Evolutionary conservation across 345 rosid species (phyloP), one percentile per base, ranked within the genome.

Genomic region (Populus simonii): DNA sequence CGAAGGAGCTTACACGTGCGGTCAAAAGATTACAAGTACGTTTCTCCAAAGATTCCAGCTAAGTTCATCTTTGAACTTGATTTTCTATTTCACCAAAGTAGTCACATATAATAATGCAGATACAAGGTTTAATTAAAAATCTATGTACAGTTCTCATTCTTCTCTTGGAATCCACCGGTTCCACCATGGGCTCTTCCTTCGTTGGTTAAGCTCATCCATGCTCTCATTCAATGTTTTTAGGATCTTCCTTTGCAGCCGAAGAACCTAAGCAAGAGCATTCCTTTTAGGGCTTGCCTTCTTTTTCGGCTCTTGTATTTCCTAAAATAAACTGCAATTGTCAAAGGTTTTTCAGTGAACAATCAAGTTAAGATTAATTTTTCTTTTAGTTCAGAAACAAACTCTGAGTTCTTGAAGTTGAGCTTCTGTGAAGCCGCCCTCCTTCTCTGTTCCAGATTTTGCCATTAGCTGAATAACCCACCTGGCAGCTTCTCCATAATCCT

Each of bases 361-460:
- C 29, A 23, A 69, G 43, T 18, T 38, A 71, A 49, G 17, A 25
- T 65, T 27, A 66, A 57, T 49, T 35, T 68, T 13, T n/a, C 8
- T 59, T 55, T 16, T 61, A 57, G 81, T 45, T 79, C 20, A 31
- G 66, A 68, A 23, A 86, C 92, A 33, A 80, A 95, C 96, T 85
- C 81, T 86, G 31, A 94, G 90, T 38, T 91, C 93, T 76, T 87
- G 97, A 73, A 96, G 96, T 82, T 92, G 97, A 13, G 93, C 97
- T 89, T 96, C 98, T 1, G 99, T 93, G 83, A 96, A 93, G 77
- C 99, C 97, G 0, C 99, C 97, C 33, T 90, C 97, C 84, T 90
- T 92, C 78, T 90, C 86, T 31, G 97, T 91, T 75, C 99, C 99
- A 9, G 97, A 91, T 83, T 78, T 96, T 27, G 98, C 98, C 98